Base-by-base conservation (phyloP, 306 rosid species). In the Benincasa hispida region DNA sequence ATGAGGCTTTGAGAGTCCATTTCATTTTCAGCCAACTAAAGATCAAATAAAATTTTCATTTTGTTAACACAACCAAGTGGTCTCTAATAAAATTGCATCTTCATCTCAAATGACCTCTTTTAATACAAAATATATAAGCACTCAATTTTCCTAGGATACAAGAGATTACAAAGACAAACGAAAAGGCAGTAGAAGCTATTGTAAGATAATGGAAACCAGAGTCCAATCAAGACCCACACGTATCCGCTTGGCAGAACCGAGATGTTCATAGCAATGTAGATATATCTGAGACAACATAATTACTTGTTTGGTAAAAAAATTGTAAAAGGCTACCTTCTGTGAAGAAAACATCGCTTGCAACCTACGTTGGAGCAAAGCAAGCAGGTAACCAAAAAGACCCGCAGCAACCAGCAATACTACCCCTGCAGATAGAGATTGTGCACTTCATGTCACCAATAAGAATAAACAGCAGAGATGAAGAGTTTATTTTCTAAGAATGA, bases 281-380 rank as follows among this genome's bases (percentile, higher is more conserved):
- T 53, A 74, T 61, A 32, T 25, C 2, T 39, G 47, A 76, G 76
- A 55, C 45, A 7, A 28, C 50, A 13, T 39, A 83, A 69, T 11
- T 14, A 42, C 13, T 42, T 3, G 17, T 69, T 69, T 24, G 57
- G 28, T 15, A 47, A 21, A 14, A 66, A 25, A 27, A 8, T 48
- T 22, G 19, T 77, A 76, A 50, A 66, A 61, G 35, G 80, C 90
- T 63, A 87, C 96, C 79, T 86, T 90, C 10, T 34, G 45, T 15
- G 92, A 87, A 76, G 97, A 95, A 87, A 95, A 90, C 92, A 92
- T 82, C 25, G 90, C 86, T 63, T 76, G 89, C 78, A 92, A 87
- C 67, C 93, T 85, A 74, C 88, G 87, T 80, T 90, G 90, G 60
- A 95, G 85, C 74, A 92, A 79, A 41, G 98, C 99, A 62, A 95